These are phyloP conservation scores for Arabidopsis thaliana DNA, from an alignment of 345 rosid genomes.

Conservation along the genomic window TAIR10.1 NC_003070.9:6360501-6361000, in stretches of 20 bases:
- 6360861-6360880: neutral
- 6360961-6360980: no score
- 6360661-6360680: neutral
- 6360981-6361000: no score
- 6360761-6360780: neutral
- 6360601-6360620: neutral
- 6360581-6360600: neutral
- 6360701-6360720: neutral
- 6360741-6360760: neutral
- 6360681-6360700: neutral
- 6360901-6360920: conserved; percentile 9
- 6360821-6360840: conserved; percentile 35
- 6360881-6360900: conserved; percentile 9
- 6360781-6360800: conserved; percentile 33
- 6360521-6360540: neutral
- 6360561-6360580: neutral
- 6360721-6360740: neutral
- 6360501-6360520: neutral
- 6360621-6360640: neutral
- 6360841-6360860: conserved; percentile 25
- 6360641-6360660: neutral
- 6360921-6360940: neutral
- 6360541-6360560: neutral
- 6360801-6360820: conserved; percentile 14
- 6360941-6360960: neutral